Evolutionary conservation across 345 rosid genomes (phyloP).

Genomic region (Nasturtium officinale): DNA sequence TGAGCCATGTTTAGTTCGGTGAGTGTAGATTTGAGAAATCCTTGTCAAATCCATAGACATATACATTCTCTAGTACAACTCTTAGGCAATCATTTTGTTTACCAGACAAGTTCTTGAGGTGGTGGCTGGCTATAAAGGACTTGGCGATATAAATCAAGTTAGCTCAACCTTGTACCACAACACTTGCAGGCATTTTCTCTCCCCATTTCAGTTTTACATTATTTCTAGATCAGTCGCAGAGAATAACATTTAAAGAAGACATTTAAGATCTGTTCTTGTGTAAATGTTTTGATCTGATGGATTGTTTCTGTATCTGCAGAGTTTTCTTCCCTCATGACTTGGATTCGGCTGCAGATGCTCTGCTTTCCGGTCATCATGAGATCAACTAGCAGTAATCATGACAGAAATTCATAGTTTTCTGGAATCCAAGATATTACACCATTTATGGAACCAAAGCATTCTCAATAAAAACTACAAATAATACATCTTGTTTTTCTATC

Average conservation of each 20-base stretch:
- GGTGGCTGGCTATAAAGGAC: constrained; percentile 85
- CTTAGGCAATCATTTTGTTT: neutral
- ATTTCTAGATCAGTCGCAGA: neutral
- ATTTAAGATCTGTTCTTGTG: neutral
- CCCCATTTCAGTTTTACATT: constrained; percentile 11
- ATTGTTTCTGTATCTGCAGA: constrained; percentile 47
- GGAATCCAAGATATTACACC: constrained; percentile 24
- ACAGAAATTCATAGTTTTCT: constrained; percentile 7
- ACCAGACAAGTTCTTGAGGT: constrained; percentile 95
- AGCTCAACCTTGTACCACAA: constrained; percentile 78
- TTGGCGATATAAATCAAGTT: constrained; percentile 60
- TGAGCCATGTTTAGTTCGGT: constrained; percentile 94
- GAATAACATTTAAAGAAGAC: neutral
- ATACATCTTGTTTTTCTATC: constrained; percentile 29
- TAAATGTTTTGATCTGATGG: constrained; percentile 12
- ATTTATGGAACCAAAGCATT: constrained; percentile 16
- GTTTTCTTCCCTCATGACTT: constrained; percentile 92
- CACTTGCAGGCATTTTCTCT: constrained; percentile 71
- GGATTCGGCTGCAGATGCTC: constrained; percentile 78
- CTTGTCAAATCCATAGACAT: neutral
- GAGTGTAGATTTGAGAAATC: constrained; percentile 31
- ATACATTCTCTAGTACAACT: neutral
- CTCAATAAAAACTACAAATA: constrained; percentile 10
- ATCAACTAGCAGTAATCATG: constrained; percentile 27
- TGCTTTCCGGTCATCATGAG: constrained; percentile 53